Evolutionary conservation across 768 basidiomycete genomes (phyloP), one percentile per base, ranked within the genome.

Genomic region (Boletus fagicola): DNA sequence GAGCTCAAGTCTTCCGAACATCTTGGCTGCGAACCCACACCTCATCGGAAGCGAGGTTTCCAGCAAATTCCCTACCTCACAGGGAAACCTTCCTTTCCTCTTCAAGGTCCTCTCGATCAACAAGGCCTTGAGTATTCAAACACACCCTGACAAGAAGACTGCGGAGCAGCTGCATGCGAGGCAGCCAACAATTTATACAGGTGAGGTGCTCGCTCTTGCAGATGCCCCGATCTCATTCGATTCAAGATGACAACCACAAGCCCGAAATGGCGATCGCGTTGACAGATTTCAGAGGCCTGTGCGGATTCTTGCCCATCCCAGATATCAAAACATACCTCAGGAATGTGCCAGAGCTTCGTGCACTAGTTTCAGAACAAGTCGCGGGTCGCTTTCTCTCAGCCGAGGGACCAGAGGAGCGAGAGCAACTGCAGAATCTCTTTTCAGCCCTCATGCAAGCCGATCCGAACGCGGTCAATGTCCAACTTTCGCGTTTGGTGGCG

Each of bases 201-300:
- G 94, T 90, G 64, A 56, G 80, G 68, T 13, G 30, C 31, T 28
- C 18, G 26, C 24, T 40, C 49, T 35, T 20, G 20, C 0, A 13
- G 43, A 43, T 42, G n/a, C 28, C 53, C 20, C 11, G 24, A 24
- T 61, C 56, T 62, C 24, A 68, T 59, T 51, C 16, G 36, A n/a
- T 35, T 38, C 39, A 59, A 92, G 97, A 99, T 72, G 83, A 86
- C 6, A 98, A 98, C 69, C 97, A 99, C 66, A 99, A 99, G 74
- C 97, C 97, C 3, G 97, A 99, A 72, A 96, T 99, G 92, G 94
- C 95, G n/a, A 80, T 99, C 38, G 97, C 97, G 0, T 74, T 99
- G 58, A 95, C 95, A 0, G 84, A 87, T 15, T 98, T 98, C 78
- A 78, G 78, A 39, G 97, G 91, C 2, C 78, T 98, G 66, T 96